Conservation (phyloP, 129 eudicot genomes). For the Dittrichia graveolens region DNA sequence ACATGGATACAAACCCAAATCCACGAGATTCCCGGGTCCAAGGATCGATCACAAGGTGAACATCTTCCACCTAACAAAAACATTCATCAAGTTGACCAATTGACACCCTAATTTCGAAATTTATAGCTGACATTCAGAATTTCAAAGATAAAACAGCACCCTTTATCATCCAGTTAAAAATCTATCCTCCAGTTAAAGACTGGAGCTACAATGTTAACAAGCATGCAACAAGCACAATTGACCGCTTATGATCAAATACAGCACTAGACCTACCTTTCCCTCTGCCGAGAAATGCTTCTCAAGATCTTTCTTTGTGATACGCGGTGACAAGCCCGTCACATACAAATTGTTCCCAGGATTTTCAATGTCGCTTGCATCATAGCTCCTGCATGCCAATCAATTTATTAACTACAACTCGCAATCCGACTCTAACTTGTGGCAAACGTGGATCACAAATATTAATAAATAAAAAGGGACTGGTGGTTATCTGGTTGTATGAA, state of each 20-base stretch:
- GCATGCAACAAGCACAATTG: not conserved
- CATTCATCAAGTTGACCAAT: not conserved
- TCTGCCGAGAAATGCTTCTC: constrained; percentile 85
- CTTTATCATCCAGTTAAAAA: not conserved
- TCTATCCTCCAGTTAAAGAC: too few species aligned
- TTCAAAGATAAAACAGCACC: not conserved
- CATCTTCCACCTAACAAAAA: constrained; percentile 69
- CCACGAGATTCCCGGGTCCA: constrained; percentile 93
- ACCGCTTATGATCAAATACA: not conserved
- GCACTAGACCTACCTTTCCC: constrained; percentile 59
- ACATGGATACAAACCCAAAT: constrained; percentile 92
- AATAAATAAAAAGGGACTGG: not conserved
- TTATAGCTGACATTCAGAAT: not conserved
- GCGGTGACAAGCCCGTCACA: constrained; percentile 83
- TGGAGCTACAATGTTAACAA: not conserved
- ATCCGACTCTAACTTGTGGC: not conserved
- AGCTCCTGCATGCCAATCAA: constrained; percentile 51
- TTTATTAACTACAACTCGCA: not conserved
- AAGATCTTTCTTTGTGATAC: constrained; percentile 71
- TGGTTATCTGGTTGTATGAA: not conserved
- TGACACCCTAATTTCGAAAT: not conserved
- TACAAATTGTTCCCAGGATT: constrained; percentile 96
- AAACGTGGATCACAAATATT: not conserved
- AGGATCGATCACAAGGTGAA: constrained; percentile 87
- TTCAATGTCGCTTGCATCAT: constrained; percentile 67